Conservation (phyloP, 2,329 filamentous ascomycete genomes). For the Pezicula carpinea region DNA sequence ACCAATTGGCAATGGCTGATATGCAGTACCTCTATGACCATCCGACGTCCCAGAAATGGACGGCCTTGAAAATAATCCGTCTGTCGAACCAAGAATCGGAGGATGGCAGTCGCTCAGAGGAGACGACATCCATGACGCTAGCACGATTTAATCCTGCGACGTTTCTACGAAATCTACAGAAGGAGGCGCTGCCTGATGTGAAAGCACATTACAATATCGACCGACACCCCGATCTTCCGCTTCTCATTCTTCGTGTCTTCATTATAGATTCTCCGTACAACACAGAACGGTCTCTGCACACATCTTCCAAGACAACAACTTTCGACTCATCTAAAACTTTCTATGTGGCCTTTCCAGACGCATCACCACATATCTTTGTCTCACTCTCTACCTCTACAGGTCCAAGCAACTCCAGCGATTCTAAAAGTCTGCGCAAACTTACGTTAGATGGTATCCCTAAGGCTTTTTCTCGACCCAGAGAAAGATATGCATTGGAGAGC, state of each 20-base stretch:
- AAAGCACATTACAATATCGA: conserved; percentile 82
- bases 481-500: conserved; percentile 64
- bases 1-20: conserved; percentile 66
- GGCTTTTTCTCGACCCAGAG: conserved; percentile 70
- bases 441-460: conserved; percentile 78
- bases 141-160: conserved; percentile 77
- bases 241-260: conserved; percentile 74
- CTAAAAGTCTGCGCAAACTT: conserved; percentile 61
- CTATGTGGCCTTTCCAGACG: conserved; percentile 78
- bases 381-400: conserved; percentile 49
- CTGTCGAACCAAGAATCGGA: conserved; percentile 36
- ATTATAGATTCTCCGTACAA: conserved; percentile 79
- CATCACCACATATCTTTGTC: conserved; percentile 69
- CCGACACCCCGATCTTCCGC: conserved; percentile 61
- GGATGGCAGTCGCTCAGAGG: conserved; percentile 29
- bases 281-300: conserved; percentile 44
- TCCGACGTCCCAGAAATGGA: conserved; percentile 60
- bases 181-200: conserved; percentile 69
- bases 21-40: conserved; percentile 63
- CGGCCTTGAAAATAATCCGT: conserved; percentile 53
- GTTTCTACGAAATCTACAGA: conserved; percentile 72
- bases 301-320: conserved; percentile 19
- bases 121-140: conserved; percentile 44
- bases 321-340: conserved; percentile 67
- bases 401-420: conserved; percentile 42